These are phyloP conservation scores for Conoideocrella luteorostrata DNA, from an alignment of 2,329 filamentous ascomycete species.

Conservation along the genomic window DNA sequence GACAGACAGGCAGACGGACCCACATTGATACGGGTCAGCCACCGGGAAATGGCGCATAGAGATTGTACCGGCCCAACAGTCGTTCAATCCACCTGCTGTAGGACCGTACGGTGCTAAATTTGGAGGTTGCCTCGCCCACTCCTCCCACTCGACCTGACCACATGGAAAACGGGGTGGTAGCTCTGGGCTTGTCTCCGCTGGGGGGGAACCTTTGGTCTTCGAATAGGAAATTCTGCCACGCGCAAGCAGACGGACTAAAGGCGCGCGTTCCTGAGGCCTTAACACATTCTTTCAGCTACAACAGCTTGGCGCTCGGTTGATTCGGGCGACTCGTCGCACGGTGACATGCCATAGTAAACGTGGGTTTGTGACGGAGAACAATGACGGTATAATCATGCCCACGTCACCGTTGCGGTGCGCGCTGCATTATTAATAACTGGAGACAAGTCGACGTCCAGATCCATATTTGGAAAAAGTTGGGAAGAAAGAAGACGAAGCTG, in stretches of 20 bases:
- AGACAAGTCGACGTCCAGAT: no score
- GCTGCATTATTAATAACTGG: no score
- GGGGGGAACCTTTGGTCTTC: background rate
- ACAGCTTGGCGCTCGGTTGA: constrained; percentile 1
- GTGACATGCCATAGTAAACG: no score
- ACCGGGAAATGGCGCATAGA: background rate
- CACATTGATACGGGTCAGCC: no score
- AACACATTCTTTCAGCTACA: background rate
- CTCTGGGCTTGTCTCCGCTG: background rate
- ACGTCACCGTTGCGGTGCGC: no score
- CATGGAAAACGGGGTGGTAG: constrained; percentile 1
- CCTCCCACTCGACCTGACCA: background rate
- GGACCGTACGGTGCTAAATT: background rate
- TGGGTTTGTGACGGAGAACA: no score
- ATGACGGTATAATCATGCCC: no score
- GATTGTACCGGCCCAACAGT: background rate
- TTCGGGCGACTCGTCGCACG: background rate
- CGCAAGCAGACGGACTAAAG: no score
- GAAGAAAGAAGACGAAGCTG: no score
- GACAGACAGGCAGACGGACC: background rate
- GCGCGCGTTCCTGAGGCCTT: constrained; percentile 4
- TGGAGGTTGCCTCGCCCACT: background rate
- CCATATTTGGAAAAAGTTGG: no score
- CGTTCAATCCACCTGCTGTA: no score
- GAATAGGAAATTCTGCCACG: constrained; percentile 2